Percentiles rank a stretch among this genome's conserved stretches.
Conservation (phyloP, 2,329 filamentous ascomycete genomes). For the Fusarium agapanthi region DNA sequence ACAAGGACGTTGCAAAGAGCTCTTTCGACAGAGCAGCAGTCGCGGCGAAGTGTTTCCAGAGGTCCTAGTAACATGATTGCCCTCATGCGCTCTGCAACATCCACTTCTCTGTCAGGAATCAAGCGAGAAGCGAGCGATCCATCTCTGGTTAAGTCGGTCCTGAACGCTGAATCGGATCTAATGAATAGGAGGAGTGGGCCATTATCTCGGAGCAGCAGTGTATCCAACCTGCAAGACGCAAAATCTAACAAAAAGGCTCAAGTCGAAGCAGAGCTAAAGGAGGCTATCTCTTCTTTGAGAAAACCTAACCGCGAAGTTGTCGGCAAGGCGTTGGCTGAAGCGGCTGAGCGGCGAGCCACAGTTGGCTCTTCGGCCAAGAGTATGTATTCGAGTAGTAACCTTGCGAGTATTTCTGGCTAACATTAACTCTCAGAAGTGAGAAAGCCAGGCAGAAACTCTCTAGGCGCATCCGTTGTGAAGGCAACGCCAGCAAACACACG, state of each 20-base stretch:
- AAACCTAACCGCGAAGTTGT: constrained; percentile 79
- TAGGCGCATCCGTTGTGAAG: constrained; percentile 58
- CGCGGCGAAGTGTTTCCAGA: constrained; percentile 61
- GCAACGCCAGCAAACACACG: constrained; percentile 65
- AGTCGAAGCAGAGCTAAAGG: constrained; percentile 74
- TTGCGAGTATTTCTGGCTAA: constrained; percentile 41
- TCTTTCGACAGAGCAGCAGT: constrained; percentile 66
- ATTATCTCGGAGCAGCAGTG: constrained; percentile 55
- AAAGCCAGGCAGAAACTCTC: constrained; percentile 56
- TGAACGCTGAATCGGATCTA: constrained; percentile 51
- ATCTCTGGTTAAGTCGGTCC: constrained; percentile 58
- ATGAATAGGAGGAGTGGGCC: constrained; percentile 52
- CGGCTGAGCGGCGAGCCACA: constrained; percentile 67
- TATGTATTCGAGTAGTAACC: constrained; percentile 47
- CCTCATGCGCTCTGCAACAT: constrained; percentile 74
- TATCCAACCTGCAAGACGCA: constrained; percentile 60
- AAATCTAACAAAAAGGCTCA: constrained; percentile 72
- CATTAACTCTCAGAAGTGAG: constrained; percentile 55
- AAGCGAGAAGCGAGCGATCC: constrained; percentile 76
- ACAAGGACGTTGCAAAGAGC: constrained; percentile 69
- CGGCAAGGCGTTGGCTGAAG: constrained; percentile 72
- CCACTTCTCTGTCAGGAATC: constrained; percentile 65
- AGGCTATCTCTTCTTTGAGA: constrained; percentile 77
- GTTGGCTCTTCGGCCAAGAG: constrained; percentile 57
- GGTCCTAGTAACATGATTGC: constrained; percentile 68